Percentiles rank a stretch among this genome's conserved stretches.
Evolutionary conservation across 2,329 filamentous ascomycete species (phyloP).

Genomic region (Fusarium pininemorale): DNA sequence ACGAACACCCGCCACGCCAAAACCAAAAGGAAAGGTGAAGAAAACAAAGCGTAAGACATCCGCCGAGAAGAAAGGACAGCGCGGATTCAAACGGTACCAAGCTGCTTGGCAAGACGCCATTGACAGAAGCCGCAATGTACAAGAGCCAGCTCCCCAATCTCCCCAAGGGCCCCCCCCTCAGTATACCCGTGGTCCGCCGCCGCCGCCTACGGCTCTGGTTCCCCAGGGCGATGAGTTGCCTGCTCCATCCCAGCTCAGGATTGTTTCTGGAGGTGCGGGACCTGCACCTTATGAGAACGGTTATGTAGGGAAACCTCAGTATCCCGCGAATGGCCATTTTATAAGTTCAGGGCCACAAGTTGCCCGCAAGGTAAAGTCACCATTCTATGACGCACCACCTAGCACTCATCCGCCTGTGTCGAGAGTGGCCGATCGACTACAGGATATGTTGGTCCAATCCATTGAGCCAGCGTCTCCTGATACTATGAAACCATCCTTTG

Average conservation of each 20-base stretch:
- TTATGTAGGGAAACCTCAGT: slow-evolving; percentile 40
- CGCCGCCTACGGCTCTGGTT: slow-evolving; percentile 5
- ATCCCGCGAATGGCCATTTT: slow-evolving; percentile 28
- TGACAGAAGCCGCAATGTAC: slow-evolving; percentile 38
- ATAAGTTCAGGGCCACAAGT: slow-evolving; percentile 27
- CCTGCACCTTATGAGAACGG: slow-evolving; percentile 41
- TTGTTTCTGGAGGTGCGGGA: slow-evolving; percentile 28
- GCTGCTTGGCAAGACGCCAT: slow-evolving; percentile 55
- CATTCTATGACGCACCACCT: slow-evolving; percentile 31
- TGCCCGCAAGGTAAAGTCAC: slow-evolving; percentile 43
- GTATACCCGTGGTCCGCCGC: slow-evolving; percentile 20
- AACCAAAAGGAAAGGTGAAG: slow-evolving; percentile 35
- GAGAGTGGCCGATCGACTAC: slow-evolving; percentile 34
- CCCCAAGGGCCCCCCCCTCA: slow-evolving; percentile 14
- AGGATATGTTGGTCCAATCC: slow-evolving; percentile 58
- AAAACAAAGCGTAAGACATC: slow-evolving; percentile 44
- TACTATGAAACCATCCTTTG: slow-evolving; percentile 47
- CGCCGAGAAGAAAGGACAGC: slow-evolving; percentile 49
- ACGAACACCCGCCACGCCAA: slow-evolving; percentile 28
- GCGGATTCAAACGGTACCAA: slow-evolving; percentile 59
- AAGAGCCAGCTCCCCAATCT: slow-evolving; percentile 12
- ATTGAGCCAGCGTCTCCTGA: slow-evolving; percentile 56
- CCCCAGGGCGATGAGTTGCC: slow-evolving; percentile 28
- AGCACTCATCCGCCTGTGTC: slow-evolving; percentile 33
- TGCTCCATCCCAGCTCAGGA: slow-evolving; percentile 30